Conservation (phyloP, 208 protist genomes). For the Acanthamoeba healyi region DNA sequence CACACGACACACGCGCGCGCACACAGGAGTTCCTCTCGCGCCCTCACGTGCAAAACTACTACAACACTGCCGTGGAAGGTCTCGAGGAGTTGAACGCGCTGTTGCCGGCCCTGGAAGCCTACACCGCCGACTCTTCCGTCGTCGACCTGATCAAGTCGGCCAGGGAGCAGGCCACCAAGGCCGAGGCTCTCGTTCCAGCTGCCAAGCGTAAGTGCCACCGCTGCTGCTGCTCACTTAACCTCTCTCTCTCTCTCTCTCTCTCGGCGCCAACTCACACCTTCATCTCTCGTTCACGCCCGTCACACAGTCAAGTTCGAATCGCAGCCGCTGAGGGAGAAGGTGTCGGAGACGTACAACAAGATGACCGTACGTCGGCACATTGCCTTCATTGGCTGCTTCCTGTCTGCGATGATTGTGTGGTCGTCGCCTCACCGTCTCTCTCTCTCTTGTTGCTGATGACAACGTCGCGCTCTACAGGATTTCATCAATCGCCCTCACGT, state of each 20-base stretch:
- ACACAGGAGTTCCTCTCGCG: constrained; percentile 9
- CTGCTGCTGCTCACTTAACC: background rate
- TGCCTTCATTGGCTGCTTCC: background rate
- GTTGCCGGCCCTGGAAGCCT: constrained; percentile 22
- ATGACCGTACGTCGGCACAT: background rate
- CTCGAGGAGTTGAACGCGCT: constrained; percentile 38
- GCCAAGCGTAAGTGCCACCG: constrained; percentile 8
- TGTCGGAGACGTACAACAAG: background rate
- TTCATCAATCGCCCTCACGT: constrained; percentile 35
- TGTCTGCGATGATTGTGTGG: background rate
- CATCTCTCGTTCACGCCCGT: background rate
- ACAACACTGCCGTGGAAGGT: constrained; percentile 54
- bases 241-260: background rate
- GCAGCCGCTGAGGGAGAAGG: constrained; percentile 11
- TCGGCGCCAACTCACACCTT: background rate
- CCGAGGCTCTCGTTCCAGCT: background rate
- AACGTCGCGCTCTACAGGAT: background rate
- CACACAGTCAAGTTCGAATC: constrained; percentile 36
- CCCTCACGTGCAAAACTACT: constrained; percentile 13
- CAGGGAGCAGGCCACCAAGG: constrained; percentile 58
- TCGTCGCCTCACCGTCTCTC: no score
- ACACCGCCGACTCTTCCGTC: background rate
- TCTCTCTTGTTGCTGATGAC: no score
- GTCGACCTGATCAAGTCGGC: background rate
- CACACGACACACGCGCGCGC: background rate